phyloP scores from a whole-genome alignment of 768 basidiomycete species.

The Filobasidium floriforme region DNA sequence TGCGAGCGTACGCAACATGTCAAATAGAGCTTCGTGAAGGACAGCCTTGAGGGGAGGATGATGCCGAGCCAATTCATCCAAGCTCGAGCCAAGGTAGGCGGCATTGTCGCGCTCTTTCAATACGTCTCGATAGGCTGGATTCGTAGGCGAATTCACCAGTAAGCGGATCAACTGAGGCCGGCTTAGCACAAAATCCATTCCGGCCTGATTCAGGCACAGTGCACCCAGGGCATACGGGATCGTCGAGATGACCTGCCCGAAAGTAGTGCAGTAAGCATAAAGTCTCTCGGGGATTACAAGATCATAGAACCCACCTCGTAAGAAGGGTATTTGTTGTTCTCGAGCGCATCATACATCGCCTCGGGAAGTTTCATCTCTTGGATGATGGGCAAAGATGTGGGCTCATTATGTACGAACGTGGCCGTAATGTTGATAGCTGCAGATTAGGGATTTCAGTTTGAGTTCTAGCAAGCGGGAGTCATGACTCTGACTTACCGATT shows the following conservation, averaged over 20 bases:
- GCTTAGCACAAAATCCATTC: conserved; percentile 68
- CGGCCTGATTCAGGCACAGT: conserved; percentile 83
- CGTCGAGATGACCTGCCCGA: conserved; percentile 69
- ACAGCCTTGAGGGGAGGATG: conserved; percentile 76
- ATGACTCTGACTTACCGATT: conserved; percentile 22
- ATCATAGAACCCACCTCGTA: conserved; percentile 56
- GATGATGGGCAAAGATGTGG: conserved; percentile 81
- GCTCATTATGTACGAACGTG: conserved; percentile 97
- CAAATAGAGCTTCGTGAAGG: conserved; percentile 69
- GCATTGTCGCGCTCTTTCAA: conserved; percentile 90
- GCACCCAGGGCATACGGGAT: conserved; percentile 94
- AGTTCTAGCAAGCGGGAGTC: conserved; percentile 6
- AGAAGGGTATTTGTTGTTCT: conserved; percentile 72
- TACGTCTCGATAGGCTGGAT: conserved; percentile 61
- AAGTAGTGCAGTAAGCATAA: neutral
- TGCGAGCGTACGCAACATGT: conserved; percentile 65
- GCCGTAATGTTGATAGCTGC: conserved; percentile 80
- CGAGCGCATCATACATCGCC: conserved; percentile 76
- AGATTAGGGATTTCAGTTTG: conserved; percentile 46
- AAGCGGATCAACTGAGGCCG: conserved; percentile 75
- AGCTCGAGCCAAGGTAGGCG: conserved; percentile 72
- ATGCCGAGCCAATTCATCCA: conserved; percentile 93
- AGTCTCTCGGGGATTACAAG: conserved; percentile 12
- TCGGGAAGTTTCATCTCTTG: conserved; percentile 88
- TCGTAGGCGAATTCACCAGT: conserved; percentile 77